A percentile compares a stretch with the other conserved stretches of the same genome.
These are phyloP conservation scores for Dryadomyces sulphureus DNA, from an alignment of 2,329 filamentous ascomycete genomes.

Conservation along the genomic window DNA sequence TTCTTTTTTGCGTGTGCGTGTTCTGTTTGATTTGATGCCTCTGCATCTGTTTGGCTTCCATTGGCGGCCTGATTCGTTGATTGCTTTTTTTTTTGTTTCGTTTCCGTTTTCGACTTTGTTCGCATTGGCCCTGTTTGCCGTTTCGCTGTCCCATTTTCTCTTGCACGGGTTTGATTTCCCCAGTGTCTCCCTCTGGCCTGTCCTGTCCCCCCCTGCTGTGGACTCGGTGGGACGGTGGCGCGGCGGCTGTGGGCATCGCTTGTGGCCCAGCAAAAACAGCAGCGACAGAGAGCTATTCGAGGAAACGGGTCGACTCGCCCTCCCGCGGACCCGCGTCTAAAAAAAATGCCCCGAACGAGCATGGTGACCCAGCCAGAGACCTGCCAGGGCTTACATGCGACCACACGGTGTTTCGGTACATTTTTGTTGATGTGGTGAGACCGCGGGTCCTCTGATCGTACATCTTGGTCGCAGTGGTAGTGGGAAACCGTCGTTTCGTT, in stretches of 20 bases:
- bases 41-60: too few relatives aligned
- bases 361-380: background rate
- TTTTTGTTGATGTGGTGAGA: background rate
- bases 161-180: too few relatives aligned
- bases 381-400: background rate
- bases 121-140: too few relatives aligned
- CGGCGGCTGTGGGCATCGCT: background rate
- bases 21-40: too few relatives aligned
- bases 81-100: too few relatives aligned
- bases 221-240: background rate
- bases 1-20: too few relatives aligned
- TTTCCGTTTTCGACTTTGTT: too few relatives aligned
- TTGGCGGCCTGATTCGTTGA: too few relatives aligned
- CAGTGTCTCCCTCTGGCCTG: too few relatives aligned
- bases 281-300: too few relatives aligned
- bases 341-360: background rate
- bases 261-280: background rate
- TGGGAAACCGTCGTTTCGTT: too few relatives aligned
- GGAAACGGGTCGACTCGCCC: background rate
- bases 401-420: background rate
- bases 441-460: background rate
- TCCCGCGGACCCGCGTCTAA: background rate
- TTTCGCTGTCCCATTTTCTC: too few relatives aligned
- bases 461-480: background rate
- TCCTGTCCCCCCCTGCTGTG: background rate